Evolutionary conservation across 306 rosid species (phyloP).

Genomic region (Quercus gilva): DNA sequence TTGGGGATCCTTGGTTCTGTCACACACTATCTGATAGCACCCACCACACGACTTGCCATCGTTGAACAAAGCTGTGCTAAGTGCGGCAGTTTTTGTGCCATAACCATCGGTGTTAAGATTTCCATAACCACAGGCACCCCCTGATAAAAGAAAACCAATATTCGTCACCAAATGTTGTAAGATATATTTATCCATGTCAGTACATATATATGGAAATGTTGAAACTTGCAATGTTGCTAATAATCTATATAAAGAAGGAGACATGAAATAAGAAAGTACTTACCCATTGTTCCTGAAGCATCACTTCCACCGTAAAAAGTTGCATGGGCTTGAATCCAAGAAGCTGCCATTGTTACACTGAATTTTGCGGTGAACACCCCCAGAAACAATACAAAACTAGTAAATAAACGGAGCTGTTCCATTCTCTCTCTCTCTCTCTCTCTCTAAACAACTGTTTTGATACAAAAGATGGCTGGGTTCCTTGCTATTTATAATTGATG

Average conservation of each 20-base stretch:
- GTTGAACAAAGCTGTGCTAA: constrained; percentile 57
- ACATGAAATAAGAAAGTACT: constrained; percentile 1
- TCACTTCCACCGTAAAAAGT: constrained; percentile 71
- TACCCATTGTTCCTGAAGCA: constrained; percentile 72
- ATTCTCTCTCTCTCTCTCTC: constrained; percentile 15
- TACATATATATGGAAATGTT: too few species aligned
- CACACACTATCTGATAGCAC: constrained; percentile 62
- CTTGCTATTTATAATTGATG: constrained; percentile 33
- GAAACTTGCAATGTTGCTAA: not conserved
- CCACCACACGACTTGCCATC: constrained; percentile 68
- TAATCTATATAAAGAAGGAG: not conserved
- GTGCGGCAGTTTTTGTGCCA: constrained; percentile 62
- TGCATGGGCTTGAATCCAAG: constrained; percentile 53
- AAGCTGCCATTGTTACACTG: constrained; percentile 27
- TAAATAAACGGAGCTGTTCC: constrained; percentile 21
- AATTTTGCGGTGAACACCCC: constrained; percentile 26
- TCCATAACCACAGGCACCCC: constrained; percentile 82
- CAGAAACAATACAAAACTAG: constrained; percentile 17
- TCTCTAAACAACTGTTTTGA: not conserved
- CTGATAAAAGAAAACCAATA: not conserved
- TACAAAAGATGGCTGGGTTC: constrained; percentile 18
- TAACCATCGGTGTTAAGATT: constrained; percentile 47
- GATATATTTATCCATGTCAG: not conserved
- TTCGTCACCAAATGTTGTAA: not conserved
- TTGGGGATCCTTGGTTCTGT: constrained; percentile 36